Conservation (phyloP, 2,329 filamentous ascomycete species). For the Aureobasidium sp. region DNA sequence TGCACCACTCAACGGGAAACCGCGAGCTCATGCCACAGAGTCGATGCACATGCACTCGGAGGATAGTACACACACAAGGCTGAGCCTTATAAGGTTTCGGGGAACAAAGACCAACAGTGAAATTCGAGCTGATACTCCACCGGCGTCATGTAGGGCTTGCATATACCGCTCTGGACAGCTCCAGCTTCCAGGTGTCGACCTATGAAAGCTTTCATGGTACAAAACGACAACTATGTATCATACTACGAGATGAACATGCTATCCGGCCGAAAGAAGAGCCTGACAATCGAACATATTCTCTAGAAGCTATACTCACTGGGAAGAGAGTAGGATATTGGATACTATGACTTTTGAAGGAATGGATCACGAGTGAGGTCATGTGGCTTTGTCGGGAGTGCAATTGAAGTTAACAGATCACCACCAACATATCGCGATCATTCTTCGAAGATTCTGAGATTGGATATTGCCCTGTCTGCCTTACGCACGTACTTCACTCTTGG, state of each 20-base stretch:
- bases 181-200: not conserved
- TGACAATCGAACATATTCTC: not conserved
- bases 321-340: not conserved
- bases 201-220: not conserved
- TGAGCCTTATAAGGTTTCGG: conserved; percentile 7
- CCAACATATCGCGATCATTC: not conserved
- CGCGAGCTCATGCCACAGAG: not conserved
- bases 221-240: not conserved
- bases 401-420: too few species aligned
- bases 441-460: not conserved
- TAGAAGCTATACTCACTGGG: too few species aligned
- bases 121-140: not conserved
- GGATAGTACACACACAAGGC: not conserved
- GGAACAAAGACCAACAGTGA: conserved; percentile 6
- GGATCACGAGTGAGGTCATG: not conserved
- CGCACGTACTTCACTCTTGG: not conserved
- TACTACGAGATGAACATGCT: not conserved
- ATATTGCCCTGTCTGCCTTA: not conserved
- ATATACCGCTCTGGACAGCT: not conserved
- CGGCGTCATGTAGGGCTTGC: conserved; percentile 2
- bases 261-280: not conserved
- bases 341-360: not conserved
- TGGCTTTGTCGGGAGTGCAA: not conserved
- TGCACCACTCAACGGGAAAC: conserved; percentile 1
- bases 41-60: not conserved